These are phyloP conservation scores for Aureobasidium zeae DNA, from an alignment of 2,329 filamentous ascomycete species.

Conservation along the genomic window DNA sequence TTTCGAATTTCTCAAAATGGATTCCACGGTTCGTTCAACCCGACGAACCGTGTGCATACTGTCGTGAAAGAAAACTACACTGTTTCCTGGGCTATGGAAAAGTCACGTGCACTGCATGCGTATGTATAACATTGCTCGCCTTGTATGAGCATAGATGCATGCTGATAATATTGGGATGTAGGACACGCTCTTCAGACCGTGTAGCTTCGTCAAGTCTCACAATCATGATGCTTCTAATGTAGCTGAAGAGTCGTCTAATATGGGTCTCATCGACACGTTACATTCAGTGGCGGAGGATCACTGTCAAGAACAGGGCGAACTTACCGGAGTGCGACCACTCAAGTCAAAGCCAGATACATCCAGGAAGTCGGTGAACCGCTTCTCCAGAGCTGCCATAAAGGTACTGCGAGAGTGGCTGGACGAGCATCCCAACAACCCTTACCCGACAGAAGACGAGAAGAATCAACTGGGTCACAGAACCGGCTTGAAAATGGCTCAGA, in stretches of 20 bases:
- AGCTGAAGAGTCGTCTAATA: conserved; percentile 18
- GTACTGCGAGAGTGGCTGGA: conserved; percentile 78
- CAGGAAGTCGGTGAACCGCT: conserved; percentile 59
- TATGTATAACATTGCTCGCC: background rate
- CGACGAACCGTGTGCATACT: conserved; percentile 40
- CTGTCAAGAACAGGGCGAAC: conserved; percentile 25
- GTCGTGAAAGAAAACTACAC: conserved; percentile 37
- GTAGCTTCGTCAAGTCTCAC: conserved; percentile 35
- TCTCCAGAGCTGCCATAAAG: conserved; percentile 71
- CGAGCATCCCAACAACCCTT: conserved; percentile 71
- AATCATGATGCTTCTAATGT: conserved; percentile 20
- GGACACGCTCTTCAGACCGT: conserved; percentile 39
- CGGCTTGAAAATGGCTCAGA: conserved; percentile 72
- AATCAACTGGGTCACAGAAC: conserved; percentile 68
- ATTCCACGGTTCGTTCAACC: conserved; percentile 40
- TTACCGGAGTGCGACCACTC: conserved; percentile 30
- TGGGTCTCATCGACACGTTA: conserved; percentile 39
- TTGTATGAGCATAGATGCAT: background rate
- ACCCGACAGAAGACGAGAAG: conserved; percentile 81
- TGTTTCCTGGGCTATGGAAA: conserved; percentile 37
- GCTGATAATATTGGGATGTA: background rate
- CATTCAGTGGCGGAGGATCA: conserved; percentile 37
- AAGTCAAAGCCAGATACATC: conserved; percentile 19
- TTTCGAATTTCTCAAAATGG: conserved; percentile 38
- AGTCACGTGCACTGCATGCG: conserved; percentile 37